Evolutionary conservation across 2,329 filamentous ascomycete genomes (phyloP).

Genomic region (Curvularia sp.): DNA sequence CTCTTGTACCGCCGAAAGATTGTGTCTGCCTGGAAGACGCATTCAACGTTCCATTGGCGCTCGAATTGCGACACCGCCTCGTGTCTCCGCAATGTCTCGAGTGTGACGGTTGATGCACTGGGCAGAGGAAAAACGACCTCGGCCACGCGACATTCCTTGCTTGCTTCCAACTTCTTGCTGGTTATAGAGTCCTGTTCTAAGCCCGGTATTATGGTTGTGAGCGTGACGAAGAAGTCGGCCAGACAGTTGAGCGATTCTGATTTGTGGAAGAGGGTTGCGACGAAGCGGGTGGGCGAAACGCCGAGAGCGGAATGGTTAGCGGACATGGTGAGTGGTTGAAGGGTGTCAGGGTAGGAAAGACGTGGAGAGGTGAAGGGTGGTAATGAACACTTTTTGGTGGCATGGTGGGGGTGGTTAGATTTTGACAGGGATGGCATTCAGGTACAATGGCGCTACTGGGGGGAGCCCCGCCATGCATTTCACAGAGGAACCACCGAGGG

Average conservation of each 20-base stretch:
- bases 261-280: conserved; percentile 52
- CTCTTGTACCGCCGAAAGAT: conserved; percentile 81
- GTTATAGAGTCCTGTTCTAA: conserved; percentile 58
- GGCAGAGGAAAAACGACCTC: conserved; percentile 70
- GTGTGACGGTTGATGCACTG: conserved; percentile 56
- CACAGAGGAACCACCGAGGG: too few species aligned
- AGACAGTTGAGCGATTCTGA: conserved; percentile 53
- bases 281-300: conserved; percentile 35
- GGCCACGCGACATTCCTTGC: conserved; percentile 67
- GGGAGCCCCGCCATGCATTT: neutral
- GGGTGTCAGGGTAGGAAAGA: neutral
- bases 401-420: conserved; percentile 6
- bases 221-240: conserved; percentile 62
- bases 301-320: conserved; percentile 28
- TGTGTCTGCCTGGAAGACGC: conserved; percentile 75
- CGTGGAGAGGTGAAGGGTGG: neutral
- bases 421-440: conserved; percentile 10
- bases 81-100: conserved; percentile 77
- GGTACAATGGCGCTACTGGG: neutral
- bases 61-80: conserved; percentile 83
- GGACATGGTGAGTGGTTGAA: conserved; percentile 19
- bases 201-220: conserved; percentile 58
- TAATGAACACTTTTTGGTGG: neutral
- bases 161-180: conserved; percentile 64
- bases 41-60: conserved; percentile 87